These are phyloP conservation scores for Eucalyptus fibrosa DNA, from an alignment of 345 rosid genomes.

Conservation along the genomic window DNA sequence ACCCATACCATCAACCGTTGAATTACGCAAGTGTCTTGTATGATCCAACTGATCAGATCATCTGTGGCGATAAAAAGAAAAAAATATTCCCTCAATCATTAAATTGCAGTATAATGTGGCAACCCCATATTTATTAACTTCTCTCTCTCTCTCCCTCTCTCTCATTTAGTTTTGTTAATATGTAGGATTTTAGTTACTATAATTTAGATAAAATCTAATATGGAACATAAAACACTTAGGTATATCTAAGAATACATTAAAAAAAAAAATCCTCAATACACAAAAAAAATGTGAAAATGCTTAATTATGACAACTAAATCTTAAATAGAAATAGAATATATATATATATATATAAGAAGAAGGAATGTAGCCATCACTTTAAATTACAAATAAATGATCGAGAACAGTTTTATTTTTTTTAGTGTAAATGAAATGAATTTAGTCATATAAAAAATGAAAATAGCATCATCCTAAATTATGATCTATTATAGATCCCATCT, in stretches of 20 bases:
- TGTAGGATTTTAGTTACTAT: neutral
- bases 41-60: neutral
- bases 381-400: neutral
- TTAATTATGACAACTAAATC: neutral
- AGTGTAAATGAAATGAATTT: neutral
- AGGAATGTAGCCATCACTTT: neutral
- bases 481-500: neutral
- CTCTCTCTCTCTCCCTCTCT: neutral
- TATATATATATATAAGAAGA: neutral
- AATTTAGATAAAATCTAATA: neutral
- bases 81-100: neutral
- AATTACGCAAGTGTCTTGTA: neutral
- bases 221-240: neutral
- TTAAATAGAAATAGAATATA: too few species aligned
- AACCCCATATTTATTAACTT: neutral
- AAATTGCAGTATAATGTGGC: neutral
- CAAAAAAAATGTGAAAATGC: neutral
- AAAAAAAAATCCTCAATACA: neutral
- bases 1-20: neutral
- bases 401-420: neutral
- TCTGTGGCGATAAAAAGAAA: neutral
- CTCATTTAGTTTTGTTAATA: neutral
- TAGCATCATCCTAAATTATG: neutral
- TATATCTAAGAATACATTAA: neutral
- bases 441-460: neutral